Conservation (phyloP, 176 grass and related monocot species). For the Zizania latifolia region DNA sequence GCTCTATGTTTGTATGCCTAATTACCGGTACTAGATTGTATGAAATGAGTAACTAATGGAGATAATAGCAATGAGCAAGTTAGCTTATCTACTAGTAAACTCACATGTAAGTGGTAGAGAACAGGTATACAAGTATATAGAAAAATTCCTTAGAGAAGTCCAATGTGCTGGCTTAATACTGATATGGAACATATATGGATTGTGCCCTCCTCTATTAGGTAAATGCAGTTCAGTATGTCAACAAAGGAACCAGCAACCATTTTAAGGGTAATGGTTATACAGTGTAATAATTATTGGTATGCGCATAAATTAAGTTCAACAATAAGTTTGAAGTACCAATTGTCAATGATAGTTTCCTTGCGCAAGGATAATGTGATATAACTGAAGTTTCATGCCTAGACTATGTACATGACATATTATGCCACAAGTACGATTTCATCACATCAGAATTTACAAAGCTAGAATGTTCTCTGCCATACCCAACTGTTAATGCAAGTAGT, state of each 20-base stretch:
- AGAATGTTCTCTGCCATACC: not conserved
- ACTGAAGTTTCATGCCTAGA: not conserved
- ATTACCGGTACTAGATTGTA: not conserved
- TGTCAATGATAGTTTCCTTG: not conserved
- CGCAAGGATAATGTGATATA: not conserved
- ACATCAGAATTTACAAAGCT: not conserved
- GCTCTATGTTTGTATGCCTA: not conserved
- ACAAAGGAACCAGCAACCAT: not conserved
- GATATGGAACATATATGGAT: conserved; percentile 34
- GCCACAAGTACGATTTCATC: not conserved
- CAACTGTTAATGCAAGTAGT: not conserved
- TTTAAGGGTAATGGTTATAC: not conserved
- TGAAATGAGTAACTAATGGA: not conserved
- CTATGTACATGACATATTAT: not conserved
- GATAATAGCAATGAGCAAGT: not conserved
- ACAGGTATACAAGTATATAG: not conserved
- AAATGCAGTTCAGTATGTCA: conserved; percentile 31
- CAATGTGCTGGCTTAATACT: not conserved
- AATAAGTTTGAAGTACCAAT: not conserved
- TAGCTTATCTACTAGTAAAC: not conserved
- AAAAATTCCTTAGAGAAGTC: not conserved
- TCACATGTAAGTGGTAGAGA: not conserved
- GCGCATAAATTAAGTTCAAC: not conserved
- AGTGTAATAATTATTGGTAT: not conserved
- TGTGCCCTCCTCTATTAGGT: conserved; percentile 77